Conservation (phyloP, 2,329 filamentous ascomycete genomes). For the Ustulina deusta region DNA sequence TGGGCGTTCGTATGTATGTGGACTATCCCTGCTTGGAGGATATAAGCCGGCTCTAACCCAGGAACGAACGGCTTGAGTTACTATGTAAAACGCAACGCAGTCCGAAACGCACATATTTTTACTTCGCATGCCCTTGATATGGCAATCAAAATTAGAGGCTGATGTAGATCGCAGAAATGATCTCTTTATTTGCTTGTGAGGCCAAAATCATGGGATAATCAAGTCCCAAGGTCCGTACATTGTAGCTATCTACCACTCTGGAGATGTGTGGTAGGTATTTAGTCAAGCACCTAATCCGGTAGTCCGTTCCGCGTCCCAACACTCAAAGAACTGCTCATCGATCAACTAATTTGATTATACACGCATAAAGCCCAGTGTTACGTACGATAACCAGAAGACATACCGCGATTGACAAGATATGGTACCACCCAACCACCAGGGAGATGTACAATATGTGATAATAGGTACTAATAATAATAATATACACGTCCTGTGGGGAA, state of each 20-base stretch:
- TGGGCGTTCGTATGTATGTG: background rate
- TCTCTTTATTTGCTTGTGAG: background rate
- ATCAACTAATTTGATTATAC: background rate
- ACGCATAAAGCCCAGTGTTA: background rate
- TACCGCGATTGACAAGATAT: background rate
- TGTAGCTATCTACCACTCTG: background rate
- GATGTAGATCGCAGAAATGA: background rate
- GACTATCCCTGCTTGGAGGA: conserved; percentile 3
- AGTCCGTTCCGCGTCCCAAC: background rate
- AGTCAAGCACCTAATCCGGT: background rate
- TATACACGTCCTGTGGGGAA: conserved; percentile 24
- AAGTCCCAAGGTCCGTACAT: too few species aligned
- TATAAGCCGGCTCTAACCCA: conserved; percentile 38
- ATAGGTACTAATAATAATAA: conserved; percentile 2
- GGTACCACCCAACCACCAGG: conserved; percentile 4
- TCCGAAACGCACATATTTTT: background rate
- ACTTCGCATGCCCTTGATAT: background rate
- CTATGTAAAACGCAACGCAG: background rate
- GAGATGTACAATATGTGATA: background rate
- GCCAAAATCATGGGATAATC: background rate
- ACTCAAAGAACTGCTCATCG: background rate
- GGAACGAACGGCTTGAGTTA: background rate
- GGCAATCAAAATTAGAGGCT: background rate
- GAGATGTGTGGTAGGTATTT: background rate
- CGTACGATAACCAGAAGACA: background rate